Conservation (phyloP, 2,329 filamentous ascomycete genomes). For the Pseudogymnoascus sp. region DNA sequence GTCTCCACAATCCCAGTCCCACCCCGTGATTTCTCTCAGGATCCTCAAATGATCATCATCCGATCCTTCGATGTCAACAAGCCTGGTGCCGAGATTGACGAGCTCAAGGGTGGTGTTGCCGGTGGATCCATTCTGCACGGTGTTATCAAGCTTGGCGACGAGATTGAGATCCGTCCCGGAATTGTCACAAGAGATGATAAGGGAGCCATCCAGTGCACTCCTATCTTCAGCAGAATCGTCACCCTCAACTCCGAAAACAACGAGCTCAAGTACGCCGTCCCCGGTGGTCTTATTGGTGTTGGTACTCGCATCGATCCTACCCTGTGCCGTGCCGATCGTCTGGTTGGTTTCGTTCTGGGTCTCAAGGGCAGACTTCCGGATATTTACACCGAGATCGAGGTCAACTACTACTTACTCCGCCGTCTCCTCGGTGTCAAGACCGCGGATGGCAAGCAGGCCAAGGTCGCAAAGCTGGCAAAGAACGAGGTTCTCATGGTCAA, state of each 20-base stretch:
- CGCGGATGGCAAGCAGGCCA: constrained; percentile 96
- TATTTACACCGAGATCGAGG: constrained; percentile 97
- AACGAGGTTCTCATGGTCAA: constrained; percentile 99
- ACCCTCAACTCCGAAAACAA: constrained; percentile 97
- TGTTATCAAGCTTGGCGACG: constrained; percentile 92
- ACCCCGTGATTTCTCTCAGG: constrained; percentile 77
- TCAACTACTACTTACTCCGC: constrained; percentile 97
- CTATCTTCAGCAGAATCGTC: constrained; percentile 92
- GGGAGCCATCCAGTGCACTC: constrained; percentile 90
- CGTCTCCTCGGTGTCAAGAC: constrained; percentile 94
- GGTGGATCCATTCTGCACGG: constrained; percentile 95
- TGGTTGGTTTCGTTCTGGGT: constrained; percentile 95
- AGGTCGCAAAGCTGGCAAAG: constrained; percentile 96
- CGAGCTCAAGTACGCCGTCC: constrained; percentile 95
- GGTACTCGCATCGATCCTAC: constrained; percentile 96
- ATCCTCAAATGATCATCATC: constrained; percentile 98
- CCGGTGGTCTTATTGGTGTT: constrained; percentile 95
- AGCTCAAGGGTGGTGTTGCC: constrained; percentile 96
- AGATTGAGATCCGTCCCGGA: constrained; percentile 98
- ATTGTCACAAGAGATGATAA: constrained; percentile 93
- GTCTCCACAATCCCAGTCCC: constrained; percentile 93
- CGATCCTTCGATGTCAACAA: constrained; percentile 99
- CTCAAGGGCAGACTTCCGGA: constrained; percentile 88
- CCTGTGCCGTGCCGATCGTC: constrained; percentile 95
- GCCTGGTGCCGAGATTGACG: constrained; percentile 96